A percentile compares a stretch with the other conserved stretches of the same genome.
phyloP scores from a whole-genome alignment of 2,329 filamentous ascomycete genomes.

The Pseudogymnoascus destructans region DNA sequence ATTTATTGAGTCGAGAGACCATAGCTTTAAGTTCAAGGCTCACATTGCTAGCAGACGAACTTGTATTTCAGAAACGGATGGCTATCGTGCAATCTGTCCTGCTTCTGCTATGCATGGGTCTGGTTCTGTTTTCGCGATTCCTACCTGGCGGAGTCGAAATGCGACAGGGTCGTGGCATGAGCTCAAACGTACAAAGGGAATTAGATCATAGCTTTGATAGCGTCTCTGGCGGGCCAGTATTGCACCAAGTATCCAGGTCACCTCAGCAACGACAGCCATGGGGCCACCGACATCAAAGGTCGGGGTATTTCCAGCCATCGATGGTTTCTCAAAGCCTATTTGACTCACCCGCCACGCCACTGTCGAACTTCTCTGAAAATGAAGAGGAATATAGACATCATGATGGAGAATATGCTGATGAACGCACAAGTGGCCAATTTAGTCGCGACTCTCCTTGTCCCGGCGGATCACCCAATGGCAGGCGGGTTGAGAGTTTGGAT shows the following conservation, averaged over 20 bases:
- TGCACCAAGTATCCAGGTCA: background rate
- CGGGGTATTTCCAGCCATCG: constrained; percentile 4
- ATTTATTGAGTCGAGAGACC: constrained; percentile 72
- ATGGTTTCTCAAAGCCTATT: constrained; percentile 15
- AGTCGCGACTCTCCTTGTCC: background rate
- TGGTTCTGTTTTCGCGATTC: constrained; percentile 67
- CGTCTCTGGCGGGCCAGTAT: background rate
- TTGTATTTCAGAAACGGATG: constrained; percentile 79
- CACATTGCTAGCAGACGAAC: constrained; percentile 83
- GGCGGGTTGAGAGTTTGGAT: background rate
- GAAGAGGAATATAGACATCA: background rate
- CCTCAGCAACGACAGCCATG: background rate
- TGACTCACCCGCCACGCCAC: constrained; percentile 17
- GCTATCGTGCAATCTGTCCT: constrained; percentile 83
- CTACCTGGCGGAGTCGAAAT: constrained; percentile 25
- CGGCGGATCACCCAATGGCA: background rate
- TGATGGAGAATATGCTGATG: background rate
- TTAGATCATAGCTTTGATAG: background rate
- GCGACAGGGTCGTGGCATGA: background rate
- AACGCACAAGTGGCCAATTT: background rate
- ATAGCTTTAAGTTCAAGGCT: constrained; percentile 68
- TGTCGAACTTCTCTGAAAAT: constrained; percentile 16
- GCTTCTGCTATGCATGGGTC: constrained; percentile 69
- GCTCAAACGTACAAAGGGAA: background rate
- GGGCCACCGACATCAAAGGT: background rate